A percentile compares a stretch with the other conserved stretches of the same genome.
Evolutionary conservation across 2,329 filamentous ascomycete genomes (phyloP).

Genomic region (Chaetoscypha palmicola): DNA sequence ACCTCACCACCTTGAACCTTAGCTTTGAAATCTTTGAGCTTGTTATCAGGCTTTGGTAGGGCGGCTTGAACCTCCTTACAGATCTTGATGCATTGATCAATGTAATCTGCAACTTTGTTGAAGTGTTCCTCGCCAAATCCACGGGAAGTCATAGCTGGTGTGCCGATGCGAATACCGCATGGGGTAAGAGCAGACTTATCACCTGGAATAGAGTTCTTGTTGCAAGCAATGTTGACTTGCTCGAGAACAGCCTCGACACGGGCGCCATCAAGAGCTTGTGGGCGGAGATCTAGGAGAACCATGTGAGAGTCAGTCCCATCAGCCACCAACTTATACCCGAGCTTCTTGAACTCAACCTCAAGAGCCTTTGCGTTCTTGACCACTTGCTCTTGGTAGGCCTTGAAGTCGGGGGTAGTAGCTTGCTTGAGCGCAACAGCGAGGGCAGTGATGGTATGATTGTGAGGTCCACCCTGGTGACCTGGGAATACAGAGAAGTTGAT

Average conservation of each 20-base stretch:
- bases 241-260: slow-evolving; percentile 94
- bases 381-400: slow-evolving; percentile 87
- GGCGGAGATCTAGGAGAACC: slow-evolving; percentile 89
- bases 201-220: slow-evolving; percentile 98
- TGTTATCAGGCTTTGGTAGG: slow-evolving; percentile 95
- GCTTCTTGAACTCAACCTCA: slow-evolving; percentile 73
- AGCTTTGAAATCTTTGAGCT: slow-evolving; percentile 98
- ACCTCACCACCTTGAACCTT: slow-evolving; percentile 76
- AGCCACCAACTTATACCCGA: slow-evolving; percentile 90
- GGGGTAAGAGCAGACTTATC: slow-evolving; percentile 96
- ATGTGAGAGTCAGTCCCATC: slow-evolving; percentile 97
- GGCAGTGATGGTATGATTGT: slow-evolving; percentile 99
- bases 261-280: slow-evolving; percentile 80
- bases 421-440: slow-evolving; percentile 93
- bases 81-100: slow-evolving; percentile 81
- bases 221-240: slow-evolving; percentile 97
- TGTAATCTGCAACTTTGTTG: slow-evolving; percentile 81
- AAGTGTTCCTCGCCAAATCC: slow-evolving; percentile 93
- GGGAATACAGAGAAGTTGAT: slow-evolving; percentile 99
- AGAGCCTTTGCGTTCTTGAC: slow-evolving; percentile 89
- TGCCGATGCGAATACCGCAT: slow-evolving; percentile 90
- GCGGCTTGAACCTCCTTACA: slow-evolving; percentile 78
- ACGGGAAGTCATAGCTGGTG: slow-evolving; percentile 93
- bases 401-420: slow-evolving; percentile 84
- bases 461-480: slow-evolving; percentile 94